Evolutionary conservation across 2,329 filamentous ascomycete genomes (phyloP).

Genomic region (Microsporum audouinii): DNA sequence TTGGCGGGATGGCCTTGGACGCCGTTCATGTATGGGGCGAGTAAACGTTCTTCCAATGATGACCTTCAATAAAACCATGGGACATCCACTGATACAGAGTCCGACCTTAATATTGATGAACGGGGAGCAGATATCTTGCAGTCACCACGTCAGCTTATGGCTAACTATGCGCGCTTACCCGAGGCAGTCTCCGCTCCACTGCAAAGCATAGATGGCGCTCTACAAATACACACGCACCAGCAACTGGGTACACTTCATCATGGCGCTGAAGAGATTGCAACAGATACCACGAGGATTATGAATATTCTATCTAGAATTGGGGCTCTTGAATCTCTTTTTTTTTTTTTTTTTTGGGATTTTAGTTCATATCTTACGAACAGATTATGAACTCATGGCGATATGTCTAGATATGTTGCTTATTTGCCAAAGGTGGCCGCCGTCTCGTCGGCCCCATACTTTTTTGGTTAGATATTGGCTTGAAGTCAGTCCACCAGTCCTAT

Average conservation of each 20-base stretch:
- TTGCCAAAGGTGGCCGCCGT: too few relatives aligned
- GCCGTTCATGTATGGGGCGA: conserved; percentile 12
- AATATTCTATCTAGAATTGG: not conserved
- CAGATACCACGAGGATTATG: not conserved
- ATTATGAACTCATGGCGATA: not conserved
- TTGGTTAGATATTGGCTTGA: not conserved
- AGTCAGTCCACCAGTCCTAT: not conserved
- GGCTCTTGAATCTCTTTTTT: too few relatives aligned
- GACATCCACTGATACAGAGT: not conserved
- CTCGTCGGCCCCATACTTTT: not conserved
- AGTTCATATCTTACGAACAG: too few relatives aligned
- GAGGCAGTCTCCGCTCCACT: not conserved
- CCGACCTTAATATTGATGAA: not conserved
- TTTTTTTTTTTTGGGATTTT: not conserved
- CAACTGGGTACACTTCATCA: not conserved
- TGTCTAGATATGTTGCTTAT: not conserved
- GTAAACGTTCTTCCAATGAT: not conserved
- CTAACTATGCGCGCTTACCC: not conserved
- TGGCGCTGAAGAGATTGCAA: not conserved
- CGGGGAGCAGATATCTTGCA: not conserved
- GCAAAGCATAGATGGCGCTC: not conserved
- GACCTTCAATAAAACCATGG: not conserved
- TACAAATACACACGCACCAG: not conserved
- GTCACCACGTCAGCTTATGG: not conserved
- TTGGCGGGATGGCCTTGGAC: conserved; percentile 14